These are phyloP conservation scores for Cryptococcus sp. DNA, from an alignment of 1,284 basidiomycete genomes.

Conservation along the genomic window DNA sequence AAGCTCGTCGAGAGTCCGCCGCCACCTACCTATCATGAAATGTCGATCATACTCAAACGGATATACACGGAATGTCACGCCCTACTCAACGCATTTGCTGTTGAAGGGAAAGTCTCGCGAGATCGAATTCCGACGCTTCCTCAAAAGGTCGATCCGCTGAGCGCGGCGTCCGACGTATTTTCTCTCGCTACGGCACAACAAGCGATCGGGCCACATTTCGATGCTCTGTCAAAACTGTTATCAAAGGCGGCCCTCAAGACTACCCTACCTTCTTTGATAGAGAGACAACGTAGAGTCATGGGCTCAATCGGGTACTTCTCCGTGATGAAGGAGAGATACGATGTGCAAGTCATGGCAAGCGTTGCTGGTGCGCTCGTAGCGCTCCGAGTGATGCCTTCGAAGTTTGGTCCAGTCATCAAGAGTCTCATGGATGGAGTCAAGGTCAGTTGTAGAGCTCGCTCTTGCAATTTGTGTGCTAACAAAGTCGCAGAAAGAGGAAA, in stretches of 20 bases:
- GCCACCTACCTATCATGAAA: slow-evolving; percentile 86
- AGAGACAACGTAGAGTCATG: slow-evolving; percentile 72
- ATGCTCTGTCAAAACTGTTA: slow-evolving; percentile 58
- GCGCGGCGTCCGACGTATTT: slow-evolving; percentile 68
- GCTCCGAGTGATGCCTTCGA: slow-evolving; percentile 78
- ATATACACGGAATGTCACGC: slow-evolving; percentile 79
- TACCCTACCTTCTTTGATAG: slow-evolving; percentile 71
- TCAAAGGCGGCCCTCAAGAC: slow-evolving; percentile 74
- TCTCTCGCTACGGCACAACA: slow-evolving; percentile 76
- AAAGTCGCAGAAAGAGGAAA: slow-evolving; percentile 75
- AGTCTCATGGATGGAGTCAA: slow-evolving; percentile 98
- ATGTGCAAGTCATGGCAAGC: slow-evolving; percentile 82
- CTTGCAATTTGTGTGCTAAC: not conserved
- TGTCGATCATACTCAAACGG: slow-evolving; percentile 76
- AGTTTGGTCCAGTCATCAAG: slow-evolving; percentile 94
- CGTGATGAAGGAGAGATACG: slow-evolving; percentile 81
- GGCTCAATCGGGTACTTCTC: slow-evolving; percentile 79
- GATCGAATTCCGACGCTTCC: slow-evolving; percentile 79
- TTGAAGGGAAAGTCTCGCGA: slow-evolving; percentile 81
- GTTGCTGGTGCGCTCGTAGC: slow-evolving; percentile 90
- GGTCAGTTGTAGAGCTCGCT: slow-evolving; percentile 55
- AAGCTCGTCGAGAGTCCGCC: slow-evolving; percentile 71
- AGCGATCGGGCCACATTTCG: slow-evolving; percentile 72
- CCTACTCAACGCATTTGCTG: slow-evolving; percentile 75
- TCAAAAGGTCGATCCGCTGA: slow-evolving; percentile 70